phyloP scores from a whole-genome alignment of 371 early-diverging fungal species.

The Lichtheimia hyalospora region DNA sequence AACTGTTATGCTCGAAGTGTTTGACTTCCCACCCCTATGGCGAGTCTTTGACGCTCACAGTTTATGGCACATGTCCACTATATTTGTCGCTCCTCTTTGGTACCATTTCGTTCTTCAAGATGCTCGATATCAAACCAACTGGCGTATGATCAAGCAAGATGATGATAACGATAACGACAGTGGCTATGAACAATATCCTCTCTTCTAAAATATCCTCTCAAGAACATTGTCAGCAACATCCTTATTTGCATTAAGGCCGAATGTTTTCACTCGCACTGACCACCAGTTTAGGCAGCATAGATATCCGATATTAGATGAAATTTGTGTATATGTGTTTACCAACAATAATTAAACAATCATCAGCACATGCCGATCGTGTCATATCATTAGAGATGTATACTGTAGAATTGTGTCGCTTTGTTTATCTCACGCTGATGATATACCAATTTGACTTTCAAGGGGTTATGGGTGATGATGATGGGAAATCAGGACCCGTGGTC shows the following conservation, averaged over 20 bases:
- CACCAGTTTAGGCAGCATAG: too few species aligned
- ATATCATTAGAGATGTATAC: neutral
- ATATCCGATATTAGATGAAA: neutral
- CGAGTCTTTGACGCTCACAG: conserved; percentile 91
- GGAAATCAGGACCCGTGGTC: too few species aligned
- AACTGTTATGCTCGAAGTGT: conserved; percentile 86
- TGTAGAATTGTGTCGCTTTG: too few species aligned
- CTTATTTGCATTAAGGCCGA: too few species aligned
- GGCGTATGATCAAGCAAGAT: neutral
- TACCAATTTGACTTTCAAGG: too few species aligned
- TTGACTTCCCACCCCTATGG: conserved; percentile 90
- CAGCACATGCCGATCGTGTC: neutral
- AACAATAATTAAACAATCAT: conserved; percentile 1
- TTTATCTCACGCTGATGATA: too few species aligned
- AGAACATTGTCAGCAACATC: too few species aligned
- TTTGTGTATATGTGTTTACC: neutral
- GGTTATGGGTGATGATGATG: too few species aligned
- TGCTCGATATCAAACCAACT: neutral
- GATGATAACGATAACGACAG: neutral
- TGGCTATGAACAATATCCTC: neutral
- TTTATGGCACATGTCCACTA: conserved; percentile 95
- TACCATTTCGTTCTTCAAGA: conserved; percentile 71
- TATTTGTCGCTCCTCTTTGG: conserved; percentile 75
- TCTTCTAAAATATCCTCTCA: neutral
- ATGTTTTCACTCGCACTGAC: too few species aligned